Evolutionary conservation across 495 filamentous ascomycete species (phyloP).

Genomic region (Amniculicola lignicola): DNA sequence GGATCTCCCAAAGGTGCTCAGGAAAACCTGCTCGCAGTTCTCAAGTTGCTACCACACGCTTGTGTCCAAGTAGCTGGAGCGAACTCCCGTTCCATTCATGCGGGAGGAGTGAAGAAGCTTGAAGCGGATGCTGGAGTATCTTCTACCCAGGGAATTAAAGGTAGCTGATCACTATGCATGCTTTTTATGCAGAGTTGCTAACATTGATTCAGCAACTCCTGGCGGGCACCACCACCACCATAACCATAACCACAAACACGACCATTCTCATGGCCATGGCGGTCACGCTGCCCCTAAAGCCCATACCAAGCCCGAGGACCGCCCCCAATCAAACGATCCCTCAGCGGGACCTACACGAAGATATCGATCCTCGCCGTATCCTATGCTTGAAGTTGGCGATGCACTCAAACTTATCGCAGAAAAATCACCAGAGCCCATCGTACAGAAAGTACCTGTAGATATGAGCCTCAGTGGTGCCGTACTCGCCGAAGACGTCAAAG

Average conservation of each 20-base stretch:
- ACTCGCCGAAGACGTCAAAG: conserved; percentile 76
- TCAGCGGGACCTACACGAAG: conserved; percentile 70
- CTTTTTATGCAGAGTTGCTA: too few species aligned
- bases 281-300: conserved; percentile 64
- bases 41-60: conserved; percentile 89
- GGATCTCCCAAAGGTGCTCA: conserved; percentile 95
- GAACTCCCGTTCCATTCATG: conserved; percentile 76
- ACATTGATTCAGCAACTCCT: conserved; percentile 4
- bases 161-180: too few species aligned
- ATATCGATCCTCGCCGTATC: conserved; percentile 82
- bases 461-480: conserved; percentile 66
- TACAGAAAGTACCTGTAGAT: conserved; percentile 58
- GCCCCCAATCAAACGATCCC: conserved; percentile 74
- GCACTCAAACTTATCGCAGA: conserved; percentile 69
- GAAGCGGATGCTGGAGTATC: conserved; percentile 75
- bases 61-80: conserved; percentile 83
- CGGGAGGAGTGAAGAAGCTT: conserved; percentile 75
- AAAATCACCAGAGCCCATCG: conserved; percentile 60
- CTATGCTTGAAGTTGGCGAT: conserved; percentile 82
- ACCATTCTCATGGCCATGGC: conserved; percentile 57
- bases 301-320: conserved; percentile 63
- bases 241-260: conserved; percentile 56
- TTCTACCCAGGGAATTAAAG: too few species aligned
- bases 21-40: conserved; percentile 88
- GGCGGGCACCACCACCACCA: conserved; percentile 37